These are phyloP conservation scores for Penicillium crystallinum DNA, from an alignment of 495 filamentous ascomycete species.

Conservation along the genomic window DNA sequence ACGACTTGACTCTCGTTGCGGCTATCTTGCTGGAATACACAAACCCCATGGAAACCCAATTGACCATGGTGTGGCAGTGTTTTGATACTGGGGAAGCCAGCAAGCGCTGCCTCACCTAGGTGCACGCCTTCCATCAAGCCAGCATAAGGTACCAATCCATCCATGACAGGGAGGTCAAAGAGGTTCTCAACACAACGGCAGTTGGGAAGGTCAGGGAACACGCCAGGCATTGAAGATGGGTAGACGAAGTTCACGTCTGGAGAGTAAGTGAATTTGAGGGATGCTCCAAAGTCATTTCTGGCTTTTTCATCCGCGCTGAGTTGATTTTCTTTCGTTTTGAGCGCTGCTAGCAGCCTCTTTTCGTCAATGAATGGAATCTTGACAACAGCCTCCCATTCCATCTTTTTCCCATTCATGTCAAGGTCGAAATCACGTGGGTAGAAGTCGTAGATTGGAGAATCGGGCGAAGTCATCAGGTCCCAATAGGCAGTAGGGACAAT, in stretches of 20 bases:
- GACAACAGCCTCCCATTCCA: slow-evolving; percentile 99
- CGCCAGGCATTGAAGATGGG: slow-evolving; percentile 76
- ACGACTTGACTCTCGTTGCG: slow-evolving; percentile 96
- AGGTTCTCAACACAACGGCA: slow-evolving; percentile 93
- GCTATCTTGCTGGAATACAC: slow-evolving; percentile 95
- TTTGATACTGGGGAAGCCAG: slow-evolving; percentile 87
- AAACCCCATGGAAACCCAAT: slow-evolving; percentile 86
- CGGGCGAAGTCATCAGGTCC: slow-evolving; percentile 81
- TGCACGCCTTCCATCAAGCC: slow-evolving; percentile 86
- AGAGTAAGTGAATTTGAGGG: slow-evolving; percentile 87
- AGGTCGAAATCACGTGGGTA: slow-evolving; percentile 97
- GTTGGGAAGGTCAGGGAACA: slow-evolving; percentile 84
- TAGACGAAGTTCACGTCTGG: slow-evolving; percentile 72
- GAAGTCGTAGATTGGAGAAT: slow-evolving; percentile 97
- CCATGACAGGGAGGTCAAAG: slow-evolving; percentile 88
- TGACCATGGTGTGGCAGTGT: slow-evolving; percentile 73
- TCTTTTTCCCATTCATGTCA: slow-evolving; percentile 99
- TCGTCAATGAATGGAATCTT: slow-evolving; percentile 99
- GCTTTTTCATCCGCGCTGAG: slow-evolving; percentile 70
- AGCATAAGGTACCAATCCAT: slow-evolving; percentile 79
- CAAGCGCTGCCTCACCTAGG: slow-evolving; percentile 72
- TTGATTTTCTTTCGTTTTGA: slow-evolving; percentile 74
- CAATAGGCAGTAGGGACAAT: slow-evolving; percentile 88
- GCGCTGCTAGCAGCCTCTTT: slow-evolving; percentile 71
- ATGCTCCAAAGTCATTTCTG: slow-evolving; percentile 86